These are phyloP conservation scores for Peronosclerospora sorghi DNA, from an alignment of 352 stramenopile genomes.

Conservation along the genomic window DNA sequence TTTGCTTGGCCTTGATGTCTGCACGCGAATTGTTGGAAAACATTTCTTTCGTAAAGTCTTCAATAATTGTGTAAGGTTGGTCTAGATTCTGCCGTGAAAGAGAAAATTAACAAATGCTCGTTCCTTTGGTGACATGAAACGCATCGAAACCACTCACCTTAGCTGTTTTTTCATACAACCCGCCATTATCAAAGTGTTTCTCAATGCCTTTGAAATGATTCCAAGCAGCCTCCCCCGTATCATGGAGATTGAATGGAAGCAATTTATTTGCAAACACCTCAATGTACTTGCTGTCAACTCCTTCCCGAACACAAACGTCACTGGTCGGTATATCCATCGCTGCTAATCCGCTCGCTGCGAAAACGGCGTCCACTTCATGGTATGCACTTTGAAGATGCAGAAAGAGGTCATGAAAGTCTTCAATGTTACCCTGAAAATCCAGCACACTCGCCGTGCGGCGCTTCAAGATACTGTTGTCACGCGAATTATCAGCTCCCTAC, in stretches of 20 bases:
- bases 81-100: background rate
- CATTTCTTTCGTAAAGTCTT: constrained; percentile 13
- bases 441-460: constrained; percentile 4
- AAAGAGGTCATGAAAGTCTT: constrained; percentile 25
- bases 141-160: constrained; percentile 2
- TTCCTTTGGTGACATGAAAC: background rate
- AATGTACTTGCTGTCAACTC: constrained; percentile 12
- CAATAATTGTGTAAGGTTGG: constrained; percentile 8
- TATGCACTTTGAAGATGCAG: constrained; percentile 20
- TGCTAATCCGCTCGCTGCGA: constrained; percentile 13
- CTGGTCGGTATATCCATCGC: constrained; percentile 7
- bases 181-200: constrained; percentile 17
- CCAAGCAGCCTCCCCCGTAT: constrained; percentile 16
- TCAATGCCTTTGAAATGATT: constrained; percentile 21
- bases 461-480: background rate
- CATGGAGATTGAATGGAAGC: constrained; percentile 14
- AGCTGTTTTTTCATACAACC: constrained; percentile 9
- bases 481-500: constrained; percentile 3
- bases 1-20: constrained; percentile 7
- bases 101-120: background rate
- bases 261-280: constrained; percentile 21
- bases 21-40: constrained; percentile 6
- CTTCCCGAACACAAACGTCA: constrained; percentile 17
- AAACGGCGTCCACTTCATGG: constrained; percentile 24
- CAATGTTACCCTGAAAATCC: constrained; percentile 21